Evolutionary conservation across 176 grass and related monocot genomes (phyloP), one percentile per base, ranked within the genome.

Genomic region (Bonia amplexicaulis): DNA sequence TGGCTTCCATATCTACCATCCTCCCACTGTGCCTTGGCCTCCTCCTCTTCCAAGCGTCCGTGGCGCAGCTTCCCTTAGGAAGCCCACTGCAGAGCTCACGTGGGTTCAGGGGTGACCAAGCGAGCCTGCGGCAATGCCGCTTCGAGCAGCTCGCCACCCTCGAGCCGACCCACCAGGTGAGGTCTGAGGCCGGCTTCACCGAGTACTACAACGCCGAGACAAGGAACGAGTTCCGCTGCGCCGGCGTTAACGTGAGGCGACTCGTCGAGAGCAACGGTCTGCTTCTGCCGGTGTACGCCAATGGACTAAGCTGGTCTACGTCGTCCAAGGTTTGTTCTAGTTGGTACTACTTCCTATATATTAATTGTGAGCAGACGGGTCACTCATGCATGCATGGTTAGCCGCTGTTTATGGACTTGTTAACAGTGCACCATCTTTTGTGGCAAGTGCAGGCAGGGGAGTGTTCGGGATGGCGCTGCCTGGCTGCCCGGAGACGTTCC

Each of bases 401-500:
- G n/a, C 71, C 20, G 14, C 71, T 29, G 14, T 69, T 22, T 68
- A n/a, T 22, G 17, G n/a, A 37, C 9, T 20, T 65, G 33, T 63
- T 19, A 55, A 20, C 40, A 73, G n/a, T 9, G 9, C 19, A 29
- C 15, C 2, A 26, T 27, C 35, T 13, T 16, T 63, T 33, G n/a
- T 22, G 29, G 12, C 12, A 16, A 47, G 12, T 63, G 33, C 69
- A 90, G 88, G 82, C 25, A 64, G 59, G 45, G 88, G 88, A 7
- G n/a, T 86, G 1, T 49, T 26, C 7, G 88, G 82, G 27, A 33
- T 78, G 19, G 19, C 65, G 33, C 60, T 85, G 55, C 88, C 88
- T 27, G 88, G 88, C 13, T 90, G 88, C 57, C 83, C 88, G 19
- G 83, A 76, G 54, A 85, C 88, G 25, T 90, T 69, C 77, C 88